phyloP scores from a whole-genome alignment of 2,329 filamentous ascomycete genomes.

The Aphanocladium album region DNA sequence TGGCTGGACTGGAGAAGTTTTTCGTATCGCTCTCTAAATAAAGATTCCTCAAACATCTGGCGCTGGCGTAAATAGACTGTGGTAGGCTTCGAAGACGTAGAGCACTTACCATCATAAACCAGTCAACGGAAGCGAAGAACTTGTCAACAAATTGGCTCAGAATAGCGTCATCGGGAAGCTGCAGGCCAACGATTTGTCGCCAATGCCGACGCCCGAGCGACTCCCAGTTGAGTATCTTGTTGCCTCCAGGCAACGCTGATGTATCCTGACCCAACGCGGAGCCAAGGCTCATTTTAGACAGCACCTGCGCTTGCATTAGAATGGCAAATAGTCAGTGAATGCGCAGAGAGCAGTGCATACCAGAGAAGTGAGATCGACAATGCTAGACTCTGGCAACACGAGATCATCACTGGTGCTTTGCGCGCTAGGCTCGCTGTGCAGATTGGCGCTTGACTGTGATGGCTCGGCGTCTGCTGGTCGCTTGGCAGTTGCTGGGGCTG shows the following conservation, averaged over 20 bases:
- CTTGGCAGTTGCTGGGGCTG: background rate
- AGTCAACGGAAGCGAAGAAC: conserved; percentile 13
- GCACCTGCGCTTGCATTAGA: background rate
- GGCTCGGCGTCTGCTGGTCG: background rate
- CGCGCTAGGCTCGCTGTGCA: background rate
- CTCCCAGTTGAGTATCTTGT: background rate
- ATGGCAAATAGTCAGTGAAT: background rate
- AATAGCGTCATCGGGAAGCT: conserved; percentile 4
- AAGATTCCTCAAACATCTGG: conserved; percentile 9
- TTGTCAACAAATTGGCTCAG: conserved; percentile 3
- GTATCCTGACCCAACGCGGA: conserved; percentile 2
- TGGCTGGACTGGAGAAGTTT: background rate
- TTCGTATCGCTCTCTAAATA: background rate
- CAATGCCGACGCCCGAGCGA: background rate
- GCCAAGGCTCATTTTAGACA: conserved; percentile 9
- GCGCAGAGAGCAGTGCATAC: background rate
- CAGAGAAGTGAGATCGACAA: conserved; percentile 8
- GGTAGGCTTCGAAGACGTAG: background rate
- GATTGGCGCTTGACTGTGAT: background rate
- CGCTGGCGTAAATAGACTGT: background rate
- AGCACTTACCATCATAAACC: conserved; percentile 14
- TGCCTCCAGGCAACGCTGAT: conserved; percentile 12
- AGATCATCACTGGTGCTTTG: background rate
- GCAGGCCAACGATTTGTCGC: conserved; percentile 8
- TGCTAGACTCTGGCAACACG: conserved; percentile 11